Conservation (phyloP, 306 rosid species). For the Psophocarpus tetragonolobus region DNA sequence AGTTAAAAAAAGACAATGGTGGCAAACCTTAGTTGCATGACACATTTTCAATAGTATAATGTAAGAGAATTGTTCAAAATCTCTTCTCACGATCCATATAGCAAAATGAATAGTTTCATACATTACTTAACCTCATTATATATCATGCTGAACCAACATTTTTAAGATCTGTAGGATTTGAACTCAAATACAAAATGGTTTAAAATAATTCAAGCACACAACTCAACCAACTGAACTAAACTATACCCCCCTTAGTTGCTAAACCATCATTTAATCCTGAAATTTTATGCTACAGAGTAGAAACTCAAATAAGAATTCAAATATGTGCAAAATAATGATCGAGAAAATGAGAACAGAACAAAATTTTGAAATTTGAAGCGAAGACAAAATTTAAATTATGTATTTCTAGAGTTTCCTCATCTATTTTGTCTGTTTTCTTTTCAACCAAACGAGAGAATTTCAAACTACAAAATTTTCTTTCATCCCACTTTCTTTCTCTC, state of each 20-base stretch:
- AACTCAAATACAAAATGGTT: too few species aligned
- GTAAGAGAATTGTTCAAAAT: neutral
- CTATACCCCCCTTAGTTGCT: too few species aligned
- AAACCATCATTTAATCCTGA: neutral
- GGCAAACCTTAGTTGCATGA: neutral
- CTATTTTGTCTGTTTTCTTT: neutral
- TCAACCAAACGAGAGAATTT: neutral
- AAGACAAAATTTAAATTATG: neutral
- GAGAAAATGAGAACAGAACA: neutral
- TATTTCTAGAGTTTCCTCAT: neutral
- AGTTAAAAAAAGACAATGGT: neutral
- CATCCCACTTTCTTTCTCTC: neutral
- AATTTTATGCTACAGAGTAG: neutral
- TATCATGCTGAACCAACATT: neutral
- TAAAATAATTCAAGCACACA: too few species aligned
- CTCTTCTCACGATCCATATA: neutral
- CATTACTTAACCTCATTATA: neutral
- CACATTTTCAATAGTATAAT: neutral
- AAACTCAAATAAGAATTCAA: neutral
- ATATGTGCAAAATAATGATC: neutral
- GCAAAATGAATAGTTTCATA: neutral
- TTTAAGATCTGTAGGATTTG: too few species aligned
- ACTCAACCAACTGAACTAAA: too few species aligned
- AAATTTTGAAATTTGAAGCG: neutral
- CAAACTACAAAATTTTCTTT: neutral